Percentiles rank a stretch among this genome's conserved stretches.
phyloP scores from a whole-genome alignment of 2,329 filamentous ascomycete genomes.

The Amesomyces nigricolor region DNA sequence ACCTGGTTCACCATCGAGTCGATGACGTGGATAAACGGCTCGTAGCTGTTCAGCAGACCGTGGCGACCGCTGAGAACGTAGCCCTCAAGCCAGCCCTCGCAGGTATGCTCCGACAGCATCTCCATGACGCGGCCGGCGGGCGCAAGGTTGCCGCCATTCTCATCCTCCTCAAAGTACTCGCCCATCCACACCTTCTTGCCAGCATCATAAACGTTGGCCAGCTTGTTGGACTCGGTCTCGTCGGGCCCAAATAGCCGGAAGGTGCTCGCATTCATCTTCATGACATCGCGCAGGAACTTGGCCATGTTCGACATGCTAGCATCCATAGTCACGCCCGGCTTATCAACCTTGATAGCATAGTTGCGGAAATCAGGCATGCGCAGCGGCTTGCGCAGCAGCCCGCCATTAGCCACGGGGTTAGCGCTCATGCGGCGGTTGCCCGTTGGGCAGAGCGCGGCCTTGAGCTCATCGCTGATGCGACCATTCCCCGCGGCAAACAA shows the following conservation, averaged over 20 bases:
- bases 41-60: slow-evolving; percentile 73
- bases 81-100: slow-evolving; percentile 75
- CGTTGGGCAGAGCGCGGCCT: slow-evolving; percentile 53
- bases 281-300: slow-evolving; percentile 60
- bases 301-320: slow-evolving; percentile 68
- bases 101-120: slow-evolving; percentile 76
- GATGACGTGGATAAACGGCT: slow-evolving; percentile 77
- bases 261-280: slow-evolving; percentile 57
- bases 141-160: slow-evolving; percentile 67
- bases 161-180: slow-evolving; percentile 71
- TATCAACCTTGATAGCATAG: slow-evolving; percentile 58
- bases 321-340: slow-evolving; percentile 50
- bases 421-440: slow-evolving; percentile 69
- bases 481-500: slow-evolving; percentile 58
- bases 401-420: slow-evolving; percentile 70
- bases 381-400: slow-evolving; percentile 60
- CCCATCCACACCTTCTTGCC: slow-evolving; percentile 78
- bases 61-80: slow-evolving; percentile 71
- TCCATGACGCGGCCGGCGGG: slow-evolving; percentile 71
- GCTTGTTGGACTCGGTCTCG: slow-evolving; percentile 78
- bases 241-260: slow-evolving; percentile 77
- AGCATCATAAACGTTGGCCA: slow-evolving; percentile 63
- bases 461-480: slow-evolving; percentile 53
- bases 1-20: slow-evolving; percentile 79
- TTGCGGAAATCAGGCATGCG: slow-evolving; percentile 64